Evolutionary conservation across 192 early-diverging fungal species (phyloP).

Genomic region (Chytriomyces sp.): DNA sequence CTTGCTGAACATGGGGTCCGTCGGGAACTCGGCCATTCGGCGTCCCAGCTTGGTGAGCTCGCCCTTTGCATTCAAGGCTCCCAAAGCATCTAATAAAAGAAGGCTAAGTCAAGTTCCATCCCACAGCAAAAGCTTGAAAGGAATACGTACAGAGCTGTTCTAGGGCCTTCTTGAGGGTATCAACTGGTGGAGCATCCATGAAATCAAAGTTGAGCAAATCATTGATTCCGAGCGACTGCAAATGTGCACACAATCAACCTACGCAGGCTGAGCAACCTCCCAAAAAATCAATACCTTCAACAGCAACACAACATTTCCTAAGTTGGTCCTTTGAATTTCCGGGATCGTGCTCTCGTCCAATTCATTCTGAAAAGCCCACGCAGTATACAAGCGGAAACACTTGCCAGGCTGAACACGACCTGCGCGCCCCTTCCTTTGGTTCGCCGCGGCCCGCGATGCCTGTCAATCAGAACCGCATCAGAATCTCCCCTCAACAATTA

Average conservation of each 20-base stretch:
- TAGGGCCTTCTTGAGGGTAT: constrained; percentile 87
- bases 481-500: too few relatives aligned
- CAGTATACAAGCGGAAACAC: constrained; percentile 93
- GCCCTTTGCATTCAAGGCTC: constrained; percentile 88
- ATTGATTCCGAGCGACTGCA: constrained; percentile 80
- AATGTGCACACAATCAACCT: background rate
- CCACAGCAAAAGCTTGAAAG: background rate
- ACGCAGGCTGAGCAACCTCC: background rate
- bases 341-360: constrained; percentile 94
- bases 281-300: constrained; percentile 63
- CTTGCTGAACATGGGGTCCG: constrained; percentile 95
- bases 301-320: constrained; percentile 87
- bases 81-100: constrained; percentile 33
- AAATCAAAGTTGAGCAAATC: constrained; percentile 95
- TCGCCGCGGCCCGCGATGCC: constrained; percentile 86
- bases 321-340: constrained; percentile 96
- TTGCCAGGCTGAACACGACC: constrained; percentile 95
- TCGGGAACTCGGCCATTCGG: constrained; percentile 97
- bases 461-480: background rate
- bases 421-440: constrained; percentile 95
- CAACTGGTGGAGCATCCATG: constrained; percentile 94
- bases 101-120: background rate
- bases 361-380: constrained; percentile 88
- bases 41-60: constrained; percentile 95
- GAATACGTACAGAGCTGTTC: constrained; percentile 75